Conservation (phyloP, 257 asterid genomes). For the Phtheirospermum japonicum region DNA sequence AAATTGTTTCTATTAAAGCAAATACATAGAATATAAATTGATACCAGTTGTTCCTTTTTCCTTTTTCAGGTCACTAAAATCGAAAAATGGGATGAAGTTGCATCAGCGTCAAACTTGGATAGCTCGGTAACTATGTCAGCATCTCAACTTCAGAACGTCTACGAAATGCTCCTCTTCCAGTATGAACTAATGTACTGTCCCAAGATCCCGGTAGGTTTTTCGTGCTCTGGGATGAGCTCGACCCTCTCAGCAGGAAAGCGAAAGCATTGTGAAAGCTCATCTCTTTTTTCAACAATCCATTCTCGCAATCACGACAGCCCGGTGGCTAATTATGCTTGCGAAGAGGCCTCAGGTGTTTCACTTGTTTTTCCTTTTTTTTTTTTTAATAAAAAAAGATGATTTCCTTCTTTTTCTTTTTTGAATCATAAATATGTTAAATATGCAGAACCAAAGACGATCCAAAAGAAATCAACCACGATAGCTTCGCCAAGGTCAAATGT, state of each 20-base stretch:
- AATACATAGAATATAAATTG: too few relatives aligned
- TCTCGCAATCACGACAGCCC: slow-evolving; percentile 17
- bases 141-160: slow-evolving; percentile 52
- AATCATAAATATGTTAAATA: background rate
- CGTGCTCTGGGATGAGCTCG: too few relatives aligned
- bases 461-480: slow-evolving; percentile 26
- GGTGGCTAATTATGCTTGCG: slow-evolving; percentile 22
- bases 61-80: slow-evolving; percentile 48
- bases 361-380: too few relatives aligned
- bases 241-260: slow-evolving; percentile 45
- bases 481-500: slow-evolving; percentile 9
- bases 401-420: background rate
- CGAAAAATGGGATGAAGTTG: slow-evolving; percentile 72
- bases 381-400: background rate
- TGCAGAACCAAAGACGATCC: slow-evolving; percentile 38
- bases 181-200: slow-evolving; percentile 58
- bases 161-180: slow-evolving; percentile 45
- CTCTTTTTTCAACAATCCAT: slow-evolving; percentile 7
- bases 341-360: slow-evolving; percentile 32
- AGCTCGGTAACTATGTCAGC: slow-evolving; percentile 33
- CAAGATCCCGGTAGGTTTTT: too few relatives aligned
- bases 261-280: slow-evolving; percentile 31
- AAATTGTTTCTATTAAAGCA: too few relatives aligned
- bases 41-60: background rate
- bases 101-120: slow-evolving; percentile 35